phyloP scores from a whole-genome alignment of 371 early-diverging fungal genomes.

The Entomophthora muscae region DNA sequence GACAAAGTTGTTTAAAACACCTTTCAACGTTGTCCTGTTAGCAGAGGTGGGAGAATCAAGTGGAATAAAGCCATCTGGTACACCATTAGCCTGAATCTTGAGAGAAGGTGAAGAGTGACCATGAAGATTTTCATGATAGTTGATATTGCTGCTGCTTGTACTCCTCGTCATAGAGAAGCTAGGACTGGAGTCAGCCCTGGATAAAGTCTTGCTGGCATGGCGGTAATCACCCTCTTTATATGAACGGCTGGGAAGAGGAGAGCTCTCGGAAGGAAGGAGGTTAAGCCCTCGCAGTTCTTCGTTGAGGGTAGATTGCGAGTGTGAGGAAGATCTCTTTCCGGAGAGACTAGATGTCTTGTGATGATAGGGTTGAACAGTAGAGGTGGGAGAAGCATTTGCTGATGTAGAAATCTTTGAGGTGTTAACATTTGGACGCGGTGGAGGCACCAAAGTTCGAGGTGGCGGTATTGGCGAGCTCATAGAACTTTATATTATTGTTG shows the following conservation, averaged over 20 bases:
- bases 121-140: not conserved
- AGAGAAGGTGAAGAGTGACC: not conserved
- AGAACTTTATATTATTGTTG: not conserved
- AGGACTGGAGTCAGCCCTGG: not conserved
- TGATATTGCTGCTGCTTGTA: conserved; percentile 1
- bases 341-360: not conserved
- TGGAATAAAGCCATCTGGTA: not conserved
- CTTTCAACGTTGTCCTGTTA: conserved; percentile 26
- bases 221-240: not conserved
- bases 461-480: conserved; percentile 9
- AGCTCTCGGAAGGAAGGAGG: not conserved
- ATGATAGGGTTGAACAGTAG: not conserved
- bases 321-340: not conserved
- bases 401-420: conserved; percentile 6
- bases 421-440: conserved; percentile 8
- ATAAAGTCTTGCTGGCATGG: not conserved
- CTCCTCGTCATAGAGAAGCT: conserved; percentile 5
- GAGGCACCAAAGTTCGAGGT: conserved; percentile 5
- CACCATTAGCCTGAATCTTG: conserved; percentile 3
- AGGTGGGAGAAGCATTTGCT: conserved; percentile 8
- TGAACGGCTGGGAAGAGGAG: not conserved
- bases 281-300: conserved; percentile 5
- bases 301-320: not conserved
- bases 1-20: conserved; percentile 44
- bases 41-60: not conserved